phyloP scores from a whole-genome alignment of 495 filamentous ascomycete species.

The Aspergillus biplanus region DNA sequence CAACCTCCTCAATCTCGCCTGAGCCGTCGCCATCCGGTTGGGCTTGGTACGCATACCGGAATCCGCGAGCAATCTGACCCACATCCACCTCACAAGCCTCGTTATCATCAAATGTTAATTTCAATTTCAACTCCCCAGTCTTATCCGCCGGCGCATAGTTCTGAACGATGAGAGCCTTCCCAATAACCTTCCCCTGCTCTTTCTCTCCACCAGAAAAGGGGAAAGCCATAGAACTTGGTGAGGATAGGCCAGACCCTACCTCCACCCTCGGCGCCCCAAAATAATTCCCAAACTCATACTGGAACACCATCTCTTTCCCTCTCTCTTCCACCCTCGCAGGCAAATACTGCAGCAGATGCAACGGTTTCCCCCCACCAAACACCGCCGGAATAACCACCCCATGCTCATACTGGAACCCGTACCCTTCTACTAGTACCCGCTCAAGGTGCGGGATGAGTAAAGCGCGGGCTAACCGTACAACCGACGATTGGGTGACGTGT shows the following conservation, averaged over 20 bases:
- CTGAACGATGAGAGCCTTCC: too few species aligned
- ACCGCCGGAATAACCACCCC: conserved; percentile 35
- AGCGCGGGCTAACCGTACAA: conserved; percentile 29
- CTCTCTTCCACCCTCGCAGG: conserved; percentile 24
- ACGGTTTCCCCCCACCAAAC: conserved; percentile 21
- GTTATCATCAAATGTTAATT: conserved; percentile 18
- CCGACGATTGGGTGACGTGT: conserved; percentile 20
- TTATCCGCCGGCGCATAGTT: neutral
- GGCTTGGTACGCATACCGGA: conserved; percentile 32
- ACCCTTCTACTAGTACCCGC: conserved; percentile 25
- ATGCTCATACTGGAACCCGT: conserved; percentile 39
- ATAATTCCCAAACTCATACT: conserved; percentile 34
- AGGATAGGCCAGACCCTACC: neutral
- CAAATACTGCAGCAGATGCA: conserved; percentile 35
- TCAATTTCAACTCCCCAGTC: conserved; percentile 22
- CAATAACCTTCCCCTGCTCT: too few species aligned
- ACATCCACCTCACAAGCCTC: conserved; percentile 30
- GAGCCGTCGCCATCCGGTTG: neutral
- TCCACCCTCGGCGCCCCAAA: conserved; percentile 24
- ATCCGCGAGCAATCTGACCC: conserved; percentile 38
- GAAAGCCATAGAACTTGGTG: too few species aligned
- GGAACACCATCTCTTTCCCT: conserved; percentile 27
- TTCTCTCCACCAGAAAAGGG: too few species aligned
- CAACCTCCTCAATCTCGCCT: neutral
- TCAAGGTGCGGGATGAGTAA: conserved; percentile 28